phyloP scores from a whole-genome alignment of 768 basidiomycete species.

The Suillus luteus region DNA sequence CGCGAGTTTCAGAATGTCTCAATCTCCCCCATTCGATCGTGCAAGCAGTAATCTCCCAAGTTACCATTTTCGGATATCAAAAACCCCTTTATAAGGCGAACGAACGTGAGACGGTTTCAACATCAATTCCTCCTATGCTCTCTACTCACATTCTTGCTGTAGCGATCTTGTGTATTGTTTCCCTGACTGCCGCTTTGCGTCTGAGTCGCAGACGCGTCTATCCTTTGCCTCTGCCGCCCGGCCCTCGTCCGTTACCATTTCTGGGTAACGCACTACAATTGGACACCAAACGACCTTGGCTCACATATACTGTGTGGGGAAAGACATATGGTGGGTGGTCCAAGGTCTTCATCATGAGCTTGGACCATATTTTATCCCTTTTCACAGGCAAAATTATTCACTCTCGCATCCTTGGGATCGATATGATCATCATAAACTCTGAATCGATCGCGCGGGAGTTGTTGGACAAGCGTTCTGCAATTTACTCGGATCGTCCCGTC shows the following conservation, averaged over 20 bases:
- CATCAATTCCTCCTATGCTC: background rate
- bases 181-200: background rate
- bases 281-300: conserved; percentile 10
- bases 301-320: conserved; percentile 9
- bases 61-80: background rate
- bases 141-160: background rate
- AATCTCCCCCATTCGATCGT: background rate
- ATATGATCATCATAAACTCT: conserved; percentile 13
- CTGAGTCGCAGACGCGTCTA: background rate
- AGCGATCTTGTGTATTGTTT: background rate
- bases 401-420: conserved; percentile 9
- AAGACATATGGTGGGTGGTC: conserved; percentile 1
- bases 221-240: conserved; percentile 9
- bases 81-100: background rate
- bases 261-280: conserved; percentile 6
- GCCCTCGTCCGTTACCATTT: conserved; percentile 9
- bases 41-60: background rate
- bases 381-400: conserved; percentile 8
- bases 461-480: conserved; percentile 7
- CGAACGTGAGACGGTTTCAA: background rate
- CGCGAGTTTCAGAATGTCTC: background rate
- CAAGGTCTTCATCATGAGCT: background rate
- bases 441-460: conserved; percentile 11
- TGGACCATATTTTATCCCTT: background rate
- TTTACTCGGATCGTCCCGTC: conserved; percentile 10